Evolutionary conservation across 106 monocot species (phyloP).

Genomic region (Hemerocallis citrina): DNA sequence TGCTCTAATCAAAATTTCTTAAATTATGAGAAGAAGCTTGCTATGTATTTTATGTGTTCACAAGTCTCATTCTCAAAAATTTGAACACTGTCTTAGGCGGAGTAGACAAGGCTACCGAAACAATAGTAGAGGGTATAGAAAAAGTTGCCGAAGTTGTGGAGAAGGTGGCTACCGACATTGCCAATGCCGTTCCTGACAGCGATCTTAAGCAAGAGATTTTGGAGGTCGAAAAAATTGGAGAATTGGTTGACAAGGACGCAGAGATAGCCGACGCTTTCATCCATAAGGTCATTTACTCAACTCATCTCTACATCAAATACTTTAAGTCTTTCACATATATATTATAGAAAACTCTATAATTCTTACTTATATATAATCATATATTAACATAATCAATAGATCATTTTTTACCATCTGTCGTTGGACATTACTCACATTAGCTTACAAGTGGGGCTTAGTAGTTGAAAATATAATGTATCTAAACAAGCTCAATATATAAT

Average conservation of each 20-base stretch:
- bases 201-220: constrained; percentile 4
- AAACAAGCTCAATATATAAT: too few relatives aligned
- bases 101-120: constrained; percentile 4
- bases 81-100: neutral
- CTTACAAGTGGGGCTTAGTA: too few relatives aligned
- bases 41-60: too few relatives aligned
- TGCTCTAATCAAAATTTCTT: neutral
- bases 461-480: too few relatives aligned
- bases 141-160: constrained; percentile 14
- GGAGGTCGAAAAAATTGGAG: constrained; percentile 16
- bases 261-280: constrained; percentile 10
- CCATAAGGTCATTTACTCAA: constrained; percentile 16
- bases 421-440: too few relatives aligned
- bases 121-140: constrained; percentile 14
- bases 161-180: constrained; percentile 16
- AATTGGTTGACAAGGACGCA: constrained; percentile 22
- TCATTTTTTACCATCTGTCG: neutral
- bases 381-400: neutral
- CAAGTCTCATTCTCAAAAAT: neutral
- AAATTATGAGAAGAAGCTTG: too few relatives aligned
- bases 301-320: neutral
- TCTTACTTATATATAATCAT: neutral
- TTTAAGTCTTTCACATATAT: too few relatives aligned
- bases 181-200: constrained; percentile 12
- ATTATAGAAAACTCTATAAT: too few relatives aligned